Conservation (phyloP, 345 rosid species). For the Adansonia digitata region DNA sequence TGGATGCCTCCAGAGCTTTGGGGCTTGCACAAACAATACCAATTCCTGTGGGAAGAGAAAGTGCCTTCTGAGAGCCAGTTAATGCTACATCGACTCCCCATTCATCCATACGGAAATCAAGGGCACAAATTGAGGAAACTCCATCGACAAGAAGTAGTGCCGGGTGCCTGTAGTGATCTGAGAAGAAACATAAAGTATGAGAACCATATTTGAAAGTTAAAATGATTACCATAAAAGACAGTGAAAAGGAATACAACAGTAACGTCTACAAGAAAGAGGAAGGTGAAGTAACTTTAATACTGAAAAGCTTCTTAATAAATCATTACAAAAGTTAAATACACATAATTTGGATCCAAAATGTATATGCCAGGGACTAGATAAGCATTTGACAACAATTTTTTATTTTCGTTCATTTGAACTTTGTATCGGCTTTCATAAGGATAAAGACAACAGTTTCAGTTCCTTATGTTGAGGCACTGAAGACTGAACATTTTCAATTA, state of each 20-base stretch:
- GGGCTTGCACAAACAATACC: slow-evolving; percentile 96
- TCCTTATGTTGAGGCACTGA: too few relatives aligned
- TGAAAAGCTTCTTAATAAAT: neutral
- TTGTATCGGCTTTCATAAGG: neutral
- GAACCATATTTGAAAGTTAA: neutral
- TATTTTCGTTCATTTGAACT: neutral
- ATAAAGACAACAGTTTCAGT: too few relatives aligned
- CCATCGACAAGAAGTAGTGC: slow-evolving; percentile 96
- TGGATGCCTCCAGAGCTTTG: slow-evolving; percentile 87
- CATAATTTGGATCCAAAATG: neutral
- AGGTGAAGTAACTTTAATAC: too few relatives aligned
- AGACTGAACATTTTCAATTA: too few relatives aligned
- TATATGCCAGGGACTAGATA: neutral
- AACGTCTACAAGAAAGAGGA: too few relatives aligned
- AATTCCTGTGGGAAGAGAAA: slow-evolving; percentile 93
- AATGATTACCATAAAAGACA: neutral
- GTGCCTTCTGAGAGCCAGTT: slow-evolving; percentile 97
- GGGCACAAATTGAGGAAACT: too few relatives aligned
- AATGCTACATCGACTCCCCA: slow-evolving; percentile 75
- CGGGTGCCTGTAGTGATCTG: slow-evolving; percentile 93
- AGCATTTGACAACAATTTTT: neutral
- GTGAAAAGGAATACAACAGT: neutral
- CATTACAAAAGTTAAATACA: neutral
- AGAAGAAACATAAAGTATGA: neutral
- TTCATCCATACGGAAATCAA: slow-evolving; percentile 47